A percentile compares a stretch with the other conserved stretches of the same genome.
These are phyloP conservation scores for Fusarium penzigii DNA, from an alignment of 2,329 filamentous ascomycete genomes.

Conservation along the genomic window DNA sequence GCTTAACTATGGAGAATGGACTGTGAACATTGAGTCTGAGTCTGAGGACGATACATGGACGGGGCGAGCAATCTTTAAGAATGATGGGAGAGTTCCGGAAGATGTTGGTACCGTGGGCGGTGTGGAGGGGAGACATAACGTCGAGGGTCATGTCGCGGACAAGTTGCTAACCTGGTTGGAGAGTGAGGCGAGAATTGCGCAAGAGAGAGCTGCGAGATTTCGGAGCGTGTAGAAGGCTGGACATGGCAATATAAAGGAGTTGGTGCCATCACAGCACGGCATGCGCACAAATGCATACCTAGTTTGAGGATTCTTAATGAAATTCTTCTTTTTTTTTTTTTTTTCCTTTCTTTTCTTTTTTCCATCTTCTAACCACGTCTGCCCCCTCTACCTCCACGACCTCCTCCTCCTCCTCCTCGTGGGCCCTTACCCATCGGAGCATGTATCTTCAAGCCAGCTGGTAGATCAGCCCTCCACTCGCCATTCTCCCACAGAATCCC, in stretches of 20 bases:
- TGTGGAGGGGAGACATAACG: constrained; percentile 35
- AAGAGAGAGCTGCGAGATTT: not conserved
- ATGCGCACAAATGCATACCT: too few species aligned
- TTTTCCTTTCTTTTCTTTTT: not conserved
- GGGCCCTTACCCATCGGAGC: constrained; percentile 51
- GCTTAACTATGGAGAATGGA: constrained; percentile 36
- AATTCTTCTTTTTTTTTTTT: not conserved
- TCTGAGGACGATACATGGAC: constrained; percentile 32
- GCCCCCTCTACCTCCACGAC: constrained; percentile 31
- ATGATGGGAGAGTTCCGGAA: constrained; percentile 31
- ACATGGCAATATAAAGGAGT: too few species aligned
- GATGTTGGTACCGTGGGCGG: constrained; percentile 36
- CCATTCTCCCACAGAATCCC: constrained; percentile 73
- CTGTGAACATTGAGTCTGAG: constrained; percentile 34
- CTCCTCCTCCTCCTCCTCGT: constrained; percentile 42
- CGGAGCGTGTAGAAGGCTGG: too few species aligned
- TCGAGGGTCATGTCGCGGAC: constrained; percentile 43
- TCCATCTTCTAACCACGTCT: constrained; percentile 9
- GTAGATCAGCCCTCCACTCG: constrained; percentile 65
- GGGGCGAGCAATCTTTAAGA: constrained; percentile 38
- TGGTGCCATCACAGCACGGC: too few species aligned
- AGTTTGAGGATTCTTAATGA: too few species aligned
- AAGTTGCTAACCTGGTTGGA: constrained; percentile 40
- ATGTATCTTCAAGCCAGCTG: constrained; percentile 54
- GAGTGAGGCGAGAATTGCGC: constrained; percentile 19